Conservation (phyloP, 257 asterid genomes). For the Agastache rugosa region DNA sequence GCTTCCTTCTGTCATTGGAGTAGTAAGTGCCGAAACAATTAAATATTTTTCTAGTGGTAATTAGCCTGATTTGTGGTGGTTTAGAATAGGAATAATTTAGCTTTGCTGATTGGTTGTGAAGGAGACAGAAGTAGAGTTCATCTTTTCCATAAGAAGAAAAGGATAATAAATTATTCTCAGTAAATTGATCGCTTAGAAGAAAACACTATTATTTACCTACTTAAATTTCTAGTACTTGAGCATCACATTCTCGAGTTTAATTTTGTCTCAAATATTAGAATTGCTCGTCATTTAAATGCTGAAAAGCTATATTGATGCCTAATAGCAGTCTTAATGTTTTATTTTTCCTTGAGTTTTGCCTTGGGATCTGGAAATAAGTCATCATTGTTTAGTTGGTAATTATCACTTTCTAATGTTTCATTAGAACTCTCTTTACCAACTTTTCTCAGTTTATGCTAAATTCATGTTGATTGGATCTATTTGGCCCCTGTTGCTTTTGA, state of each 20-base stretch:
- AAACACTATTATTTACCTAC: background rate
- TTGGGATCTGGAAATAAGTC: background rate
- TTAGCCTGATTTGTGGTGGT: conserved; percentile 21
- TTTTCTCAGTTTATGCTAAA: background rate
- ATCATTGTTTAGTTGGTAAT: background rate
- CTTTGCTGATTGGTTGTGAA: conserved; percentile 5
- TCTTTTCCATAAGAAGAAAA: background rate
- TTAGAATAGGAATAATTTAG: background rate
- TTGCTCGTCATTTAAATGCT: background rate
- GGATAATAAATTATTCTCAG: background rate
- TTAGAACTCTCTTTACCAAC: background rate
- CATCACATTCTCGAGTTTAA: background rate
- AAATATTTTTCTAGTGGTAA: conserved; percentile 23
- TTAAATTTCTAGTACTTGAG: background rate
- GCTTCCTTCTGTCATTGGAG: conserved; percentile 99
- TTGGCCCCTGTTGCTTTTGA: conserved; percentile 16
- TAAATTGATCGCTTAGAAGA: background rate
- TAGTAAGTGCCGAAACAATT: conserved; percentile 62
- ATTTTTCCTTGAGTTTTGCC: background rate
- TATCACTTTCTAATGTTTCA: background rate
- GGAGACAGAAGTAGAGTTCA: background rate
- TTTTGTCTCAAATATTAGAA: background rate
- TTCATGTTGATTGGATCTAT: background rate
- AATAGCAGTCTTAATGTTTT: background rate
- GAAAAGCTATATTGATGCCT: conserved; percentile 5